Base-by-base conservation (phyloP, 2,329 filamentous ascomycete genomes). In the Cadophora malorum region DNA sequence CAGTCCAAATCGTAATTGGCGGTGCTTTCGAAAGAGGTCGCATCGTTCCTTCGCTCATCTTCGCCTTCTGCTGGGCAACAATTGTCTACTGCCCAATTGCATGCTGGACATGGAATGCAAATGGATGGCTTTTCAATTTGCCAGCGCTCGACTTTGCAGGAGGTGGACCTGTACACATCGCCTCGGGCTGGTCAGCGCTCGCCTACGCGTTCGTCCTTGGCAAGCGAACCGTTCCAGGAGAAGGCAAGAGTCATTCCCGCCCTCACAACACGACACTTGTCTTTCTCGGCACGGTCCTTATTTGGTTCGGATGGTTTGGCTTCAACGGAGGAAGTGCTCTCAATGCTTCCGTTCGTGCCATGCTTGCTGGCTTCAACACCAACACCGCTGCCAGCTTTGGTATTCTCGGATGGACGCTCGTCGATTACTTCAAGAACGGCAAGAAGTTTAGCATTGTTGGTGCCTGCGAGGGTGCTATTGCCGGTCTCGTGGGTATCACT, bases 71-170 rank as follows among this genome's bases (percentile, higher is more conserved):
- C 74, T 90, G 88, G 88, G 86, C 87, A 0, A 90, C 88, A 0
- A 82, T 90, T 65, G 88, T 90, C 2, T 90, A 90, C 77, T 90
- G 83, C 71, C 83, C 84, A 0, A 84, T 90, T 45, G 88, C 88
- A 0, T 88, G 84, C 79, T 90, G 88, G 87, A 88, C 87, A 4
- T 91, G 88, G 88, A 90, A 90, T 73, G 74, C 83, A n/a, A 85
- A 84, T 63, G 88, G 88, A 12, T 91, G 88, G 88, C 79, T 90
- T 0, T 89, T 81, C 77, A 85, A 67, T n/a, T 82, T 90, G 1
- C 74, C 89, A 25, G 71, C 73, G 52, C 71, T 76, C 5, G 75
- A 76, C 58, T 76, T 76, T 28, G 74, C 75, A n/a, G 75, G 75
- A 50, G 75, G 75, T 64, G 88, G 88, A 1, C 88, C 88, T 3